phyloP scores from a whole-genome alignment of 805 yeast genomes.

The Lipomyces chichibuensis region DNA sequence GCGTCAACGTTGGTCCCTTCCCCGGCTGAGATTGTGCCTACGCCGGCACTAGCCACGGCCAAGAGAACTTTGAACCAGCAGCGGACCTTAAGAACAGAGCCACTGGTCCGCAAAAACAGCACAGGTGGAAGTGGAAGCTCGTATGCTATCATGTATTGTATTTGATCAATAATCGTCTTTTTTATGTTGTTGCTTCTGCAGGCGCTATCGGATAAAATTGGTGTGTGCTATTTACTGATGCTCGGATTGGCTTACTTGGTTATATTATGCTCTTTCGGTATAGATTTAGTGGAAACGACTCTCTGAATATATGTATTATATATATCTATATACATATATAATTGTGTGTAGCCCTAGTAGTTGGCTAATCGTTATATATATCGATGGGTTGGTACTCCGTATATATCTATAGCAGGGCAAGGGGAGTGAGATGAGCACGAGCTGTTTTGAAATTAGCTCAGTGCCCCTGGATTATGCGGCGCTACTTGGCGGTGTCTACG shows the following conservation, averaged over 20 bases:
- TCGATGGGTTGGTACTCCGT: too few relatives aligned
- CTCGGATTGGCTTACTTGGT: background rate
- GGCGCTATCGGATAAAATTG: background rate
- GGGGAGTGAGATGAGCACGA: background rate
- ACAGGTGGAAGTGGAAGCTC: too few relatives aligned
- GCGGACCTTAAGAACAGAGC: background rate
- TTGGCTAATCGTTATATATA: too few relatives aligned
- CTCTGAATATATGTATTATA: too few relatives aligned
- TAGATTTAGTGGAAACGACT: background rate
- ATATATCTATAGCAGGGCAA: background rate
- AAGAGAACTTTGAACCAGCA: background rate
- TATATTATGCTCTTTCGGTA: background rate
- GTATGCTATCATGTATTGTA: background rate
- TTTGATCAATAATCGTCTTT: background rate
- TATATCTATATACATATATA: too few relatives aligned
- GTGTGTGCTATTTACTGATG: background rate
- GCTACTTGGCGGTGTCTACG: background rate
- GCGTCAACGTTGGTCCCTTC: too few relatives aligned
- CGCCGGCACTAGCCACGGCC: too few relatives aligned
- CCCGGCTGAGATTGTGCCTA: too few relatives aligned
- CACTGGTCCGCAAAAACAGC: background rate
- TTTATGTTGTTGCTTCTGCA: background rate
- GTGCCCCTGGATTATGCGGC: background rate
- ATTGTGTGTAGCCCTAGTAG: too few relatives aligned
- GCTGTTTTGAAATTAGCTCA: background rate